Percentiles rank a stretch among this genome's conserved stretches.
phyloP scores from a whole-genome alignment of 768 basidiomycete species.

The Pisolithus microcarpus region DNA sequence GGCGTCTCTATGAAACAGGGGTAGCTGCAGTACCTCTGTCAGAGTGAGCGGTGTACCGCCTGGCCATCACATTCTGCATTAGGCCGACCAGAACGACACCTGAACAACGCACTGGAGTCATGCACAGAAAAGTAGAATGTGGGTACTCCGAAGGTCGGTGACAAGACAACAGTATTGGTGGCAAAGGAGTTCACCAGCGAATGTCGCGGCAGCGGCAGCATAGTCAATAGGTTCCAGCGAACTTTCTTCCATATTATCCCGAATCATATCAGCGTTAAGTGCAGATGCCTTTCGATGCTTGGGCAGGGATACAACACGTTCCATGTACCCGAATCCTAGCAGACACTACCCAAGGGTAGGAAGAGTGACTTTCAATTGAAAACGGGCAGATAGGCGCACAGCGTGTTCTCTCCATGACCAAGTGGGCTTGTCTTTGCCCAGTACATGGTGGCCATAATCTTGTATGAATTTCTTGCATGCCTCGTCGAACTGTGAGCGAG shows the following conservation, averaged over 20 bases:
- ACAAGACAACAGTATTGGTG: slow-evolving; percentile 69
- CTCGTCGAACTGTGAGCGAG: slow-evolving; percentile 52
- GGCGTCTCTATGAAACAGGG: slow-evolving; percentile 49
- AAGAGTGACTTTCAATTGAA: slow-evolving; percentile 3
- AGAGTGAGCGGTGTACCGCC: slow-evolving; percentile 61
- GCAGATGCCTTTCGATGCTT: slow-evolving; percentile 6
- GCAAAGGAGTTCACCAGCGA: slow-evolving; percentile 35
- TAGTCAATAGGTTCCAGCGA: slow-evolving; percentile 28
- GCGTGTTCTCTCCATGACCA: slow-evolving; percentile 62
- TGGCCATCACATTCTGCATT: slow-evolving; percentile 24
- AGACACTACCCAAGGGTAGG: slow-evolving; percentile 23
- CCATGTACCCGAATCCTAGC: slow-evolving; percentile 42
- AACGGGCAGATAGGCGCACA: slow-evolving; percentile 31
- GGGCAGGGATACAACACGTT: slow-evolving; percentile 28
- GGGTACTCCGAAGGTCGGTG: slow-evolving; percentile 74
- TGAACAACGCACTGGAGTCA: slow-evolving; percentile 51
- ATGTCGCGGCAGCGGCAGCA: slow-evolving; percentile 29
- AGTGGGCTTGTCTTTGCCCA: slow-evolving; percentile 15
- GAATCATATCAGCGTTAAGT: slow-evolving; percentile 2
- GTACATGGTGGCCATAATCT: slow-evolving; percentile 12
- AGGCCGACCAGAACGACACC: slow-evolving; percentile 8
- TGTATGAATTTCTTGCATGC: slow-evolving; percentile 49
- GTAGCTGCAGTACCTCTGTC: slow-evolving; percentile 45
- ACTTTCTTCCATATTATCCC: slow-evolving; percentile 5
- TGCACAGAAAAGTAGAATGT: slow-evolving; percentile 76